Base-by-base conservation (phyloP, 495 filamentous ascomycete species). In the Annulohypoxylon nitens region DNA sequence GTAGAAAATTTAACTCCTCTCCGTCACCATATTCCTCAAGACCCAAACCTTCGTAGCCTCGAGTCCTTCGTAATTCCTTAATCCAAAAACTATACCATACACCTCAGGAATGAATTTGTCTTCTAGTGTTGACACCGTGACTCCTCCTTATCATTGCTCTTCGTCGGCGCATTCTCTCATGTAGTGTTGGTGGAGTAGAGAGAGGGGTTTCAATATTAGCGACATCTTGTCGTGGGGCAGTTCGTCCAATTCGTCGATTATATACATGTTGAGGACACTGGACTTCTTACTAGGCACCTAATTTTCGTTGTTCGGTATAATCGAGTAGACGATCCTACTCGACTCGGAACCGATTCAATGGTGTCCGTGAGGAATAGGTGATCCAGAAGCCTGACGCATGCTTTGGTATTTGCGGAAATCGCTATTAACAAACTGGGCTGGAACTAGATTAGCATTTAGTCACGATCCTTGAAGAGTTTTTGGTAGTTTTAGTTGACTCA, bases 381-480 rank as follows among this genome's bases (percentile, higher is more conserved):
- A 75, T 33, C 63, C 59, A 43, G 72, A 71, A 6, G 59, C 72
- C 3, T 75, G 72, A 14, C 67, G 59, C 58, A 71, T 67, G 37
- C 34, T 63, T 20, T 67, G 67, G 57, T 70, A 70, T 23, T 75
- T 75, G 16, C 72, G 39, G 25, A 64, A 75, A 9, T 75, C 72
- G 12, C 14, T 67, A 23, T 58, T 75, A 6, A 71, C 23, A 26
- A 70, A 70, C 34, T 61, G 62, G 58, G 63, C 72, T 75, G 8
- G 53, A 48, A 4, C 63, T 2, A 11, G 9, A 64, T 70, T 30
- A 74, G 67, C 12, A 59, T 67, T n/a, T 41, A 37, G 34, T 43
- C 4, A 14, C n/a, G 47, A 16, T 30, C 36, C 25, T 50, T 18
- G 53, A 0, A 14, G 12, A 25, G 16, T 37, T 48, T 10, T 3